Base-by-base conservation (phyloP, 1,284 basidiomycete genomes). In the Schizopora paradoxa region DNA sequence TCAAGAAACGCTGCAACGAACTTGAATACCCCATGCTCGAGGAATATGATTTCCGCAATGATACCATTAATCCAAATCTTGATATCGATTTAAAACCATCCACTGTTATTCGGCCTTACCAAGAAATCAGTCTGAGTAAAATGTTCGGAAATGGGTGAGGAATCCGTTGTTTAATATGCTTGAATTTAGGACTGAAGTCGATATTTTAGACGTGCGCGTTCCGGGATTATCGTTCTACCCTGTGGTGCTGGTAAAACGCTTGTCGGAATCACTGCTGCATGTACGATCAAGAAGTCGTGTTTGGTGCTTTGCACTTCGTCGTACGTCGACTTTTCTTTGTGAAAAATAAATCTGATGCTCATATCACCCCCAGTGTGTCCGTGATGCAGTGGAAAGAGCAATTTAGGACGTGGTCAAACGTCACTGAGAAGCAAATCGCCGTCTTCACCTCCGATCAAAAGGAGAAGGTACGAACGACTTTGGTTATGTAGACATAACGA, bases 191-290 rank as follows among this genome's bases (percentile, higher is more conserved):
- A 90, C 41, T 21, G 27, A 25, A 16, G 29, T 6, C 21, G 31
- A 19, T 43, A 51, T 52, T 44, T 4, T 51, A 92, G 93, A 41
- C 92, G 94, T 61, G 94, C 94, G 36, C 80, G 94, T 47, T 98
- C 94, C 39, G 96, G 96, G 3, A 99, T 99, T 57, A 99, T 99
- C 53, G 96, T 99, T 3, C 72, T 99, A 25, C 96, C 96, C 31
- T 99, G 96, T 61, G 96, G 96, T 51, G 96, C 96, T 25, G 96
- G 96, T 38, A 99, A 99, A 72, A 99, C 96, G 7, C 77, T 99
- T 4, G 96, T 99, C 5, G 96, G 96, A 13, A 98, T 99, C 59
- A 99, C 96, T 0, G 96, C 96, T 3, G 96, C 96, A 8, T 98
- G 94, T 61, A 99, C 96, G 14, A 96, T 99, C 70, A 97, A 97